These are phyloP conservation scores for Pythium dissotocum DNA, from an alignment of 352 stramenopile species.

Conservation along the genomic window DNA sequence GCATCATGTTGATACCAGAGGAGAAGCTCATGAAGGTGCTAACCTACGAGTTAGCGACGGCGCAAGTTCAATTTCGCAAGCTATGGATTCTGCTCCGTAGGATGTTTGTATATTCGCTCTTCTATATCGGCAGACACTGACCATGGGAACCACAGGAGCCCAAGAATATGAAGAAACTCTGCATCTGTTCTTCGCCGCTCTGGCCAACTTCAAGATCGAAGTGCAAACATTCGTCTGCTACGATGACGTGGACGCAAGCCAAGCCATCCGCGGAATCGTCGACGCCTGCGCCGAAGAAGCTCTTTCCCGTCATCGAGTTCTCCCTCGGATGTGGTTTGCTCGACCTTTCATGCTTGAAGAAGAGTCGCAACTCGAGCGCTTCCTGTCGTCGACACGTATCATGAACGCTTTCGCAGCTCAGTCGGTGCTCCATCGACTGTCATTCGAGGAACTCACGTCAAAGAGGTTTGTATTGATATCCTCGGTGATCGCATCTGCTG, in stretches of 20 bases:
- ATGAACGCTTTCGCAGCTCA: constrained; percentile 67
- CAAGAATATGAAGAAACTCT: constrained; percentile 27
- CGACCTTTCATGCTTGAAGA: constrained; percentile 73
- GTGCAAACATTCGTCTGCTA: constrained; percentile 43
- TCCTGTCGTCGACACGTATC: constrained; percentile 66
- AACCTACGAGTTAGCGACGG: constrained; percentile 57
- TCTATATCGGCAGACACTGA: constrained; percentile 10
- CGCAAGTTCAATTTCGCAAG: constrained; percentile 59
- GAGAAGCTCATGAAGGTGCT: constrained; percentile 45
- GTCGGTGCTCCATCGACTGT: constrained; percentile 68
- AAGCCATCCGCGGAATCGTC: constrained; percentile 48
- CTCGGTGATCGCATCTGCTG: background rate
- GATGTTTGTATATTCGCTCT: constrained; percentile 6
- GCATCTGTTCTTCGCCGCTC: constrained; percentile 49
- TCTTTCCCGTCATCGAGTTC: constrained; percentile 36
- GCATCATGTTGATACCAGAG: constrained; percentile 25
- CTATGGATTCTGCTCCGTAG: constrained; percentile 71
- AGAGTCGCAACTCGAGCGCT: constrained; percentile 73
- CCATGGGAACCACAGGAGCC: constrained; percentile 7
- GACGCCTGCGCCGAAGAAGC: constrained; percentile 56
- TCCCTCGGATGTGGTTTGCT: constrained; percentile 76
- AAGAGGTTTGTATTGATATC: constrained; percentile 33
- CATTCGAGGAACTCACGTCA: constrained; percentile 51
- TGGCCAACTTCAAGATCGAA: constrained; percentile 58
- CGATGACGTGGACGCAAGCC: constrained; percentile 39